A percentile compares a stretch with the other conserved stretches of the same genome.
phyloP scores from a whole-genome alignment of 2,329 filamentous ascomycete genomes.

The Fusarium sp. region DNA sequence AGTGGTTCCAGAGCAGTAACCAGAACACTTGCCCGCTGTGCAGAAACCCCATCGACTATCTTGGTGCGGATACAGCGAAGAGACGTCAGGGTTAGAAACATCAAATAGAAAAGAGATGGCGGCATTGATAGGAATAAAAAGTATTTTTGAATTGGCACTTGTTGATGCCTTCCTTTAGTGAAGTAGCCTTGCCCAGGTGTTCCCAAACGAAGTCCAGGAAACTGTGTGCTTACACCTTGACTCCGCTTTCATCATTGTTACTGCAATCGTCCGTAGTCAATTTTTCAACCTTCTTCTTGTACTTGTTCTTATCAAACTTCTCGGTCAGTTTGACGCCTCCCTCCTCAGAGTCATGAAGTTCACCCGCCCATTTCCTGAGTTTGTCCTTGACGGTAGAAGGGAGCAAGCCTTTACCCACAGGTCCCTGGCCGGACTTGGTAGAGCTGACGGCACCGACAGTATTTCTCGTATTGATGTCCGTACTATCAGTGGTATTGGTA shows the following conservation, averaged over 20 bases:
- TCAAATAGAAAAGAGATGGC: neutral
- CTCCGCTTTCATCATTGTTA: slow-evolving; percentile 12
- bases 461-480: neutral
- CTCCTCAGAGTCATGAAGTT: neutral
- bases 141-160: slow-evolving; percentile 4
- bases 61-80: slow-evolving; percentile 57
- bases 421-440: neutral
- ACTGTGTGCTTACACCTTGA: neutral
- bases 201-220: neutral
- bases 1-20: slow-evolving; percentile 96
- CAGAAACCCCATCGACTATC: slow-evolving; percentile 82
- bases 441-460: neutral
- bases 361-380: neutral
- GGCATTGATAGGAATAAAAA: slow-evolving; percentile 16
- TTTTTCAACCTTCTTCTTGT: neutral
- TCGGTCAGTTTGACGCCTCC: neutral
- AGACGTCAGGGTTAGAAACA: slow-evolving; percentile 48
- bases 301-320: neutral
- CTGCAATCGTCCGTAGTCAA: neutral
- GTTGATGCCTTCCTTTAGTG: neutral
- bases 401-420: neutral
- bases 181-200: neutral
- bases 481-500: no score
- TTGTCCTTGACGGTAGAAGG: neutral
- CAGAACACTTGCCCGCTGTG: slow-evolving; percentile 93